Evolutionary conservation across 768 basidiomycete genomes (phyloP), one percentile per base, ranked within the genome.

Genomic region (Lentinula guzmanii): DNA sequence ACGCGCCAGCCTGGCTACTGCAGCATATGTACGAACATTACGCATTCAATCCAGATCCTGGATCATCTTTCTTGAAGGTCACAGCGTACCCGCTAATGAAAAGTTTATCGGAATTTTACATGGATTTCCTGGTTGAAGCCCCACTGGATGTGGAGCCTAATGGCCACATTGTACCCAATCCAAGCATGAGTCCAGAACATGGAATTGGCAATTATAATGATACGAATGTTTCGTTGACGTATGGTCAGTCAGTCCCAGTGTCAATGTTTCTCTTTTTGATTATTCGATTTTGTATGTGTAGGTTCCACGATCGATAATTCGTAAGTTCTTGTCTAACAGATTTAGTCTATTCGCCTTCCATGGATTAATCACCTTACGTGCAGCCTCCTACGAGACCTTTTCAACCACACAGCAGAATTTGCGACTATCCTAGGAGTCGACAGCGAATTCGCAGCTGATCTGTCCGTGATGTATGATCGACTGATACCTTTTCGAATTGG

Each of bases 21-120:
- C 65, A 66, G 52, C 61, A 63, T 8, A 50, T 61, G 28, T 66
- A 52, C 10, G 65, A 66, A 46, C 65, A 66, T 24, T 66, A 62
- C 16, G 50, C 61, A 43, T 64, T 52, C 11, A 35, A 55, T 16
- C 28, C 52, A 1, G 33, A 35, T 58, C 52, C 58, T 48, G 57
- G 43, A 53, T 63, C 50, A 51, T 58, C 52, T 52, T 63, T 58
- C 16, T 15, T 61, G 60, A 52, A 39, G 16, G 39, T 54, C n/a
- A 56, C n/a, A 52, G 63, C 48, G 46, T 57, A 33, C 55, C 65
- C 33, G 54, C 63, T 60, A 52, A 62, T 62, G 61, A 62, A 62
- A 56, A 18, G 61, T 39, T 31, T 62, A 16, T 39, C 41, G n/a
- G 61, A 62, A 42, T 62, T 62, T 39, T 62, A 62, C 33, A 46